Evolutionary conservation across 345 rosid species (phyloP).

Genomic region (Barbarea vulgaris): DNA sequence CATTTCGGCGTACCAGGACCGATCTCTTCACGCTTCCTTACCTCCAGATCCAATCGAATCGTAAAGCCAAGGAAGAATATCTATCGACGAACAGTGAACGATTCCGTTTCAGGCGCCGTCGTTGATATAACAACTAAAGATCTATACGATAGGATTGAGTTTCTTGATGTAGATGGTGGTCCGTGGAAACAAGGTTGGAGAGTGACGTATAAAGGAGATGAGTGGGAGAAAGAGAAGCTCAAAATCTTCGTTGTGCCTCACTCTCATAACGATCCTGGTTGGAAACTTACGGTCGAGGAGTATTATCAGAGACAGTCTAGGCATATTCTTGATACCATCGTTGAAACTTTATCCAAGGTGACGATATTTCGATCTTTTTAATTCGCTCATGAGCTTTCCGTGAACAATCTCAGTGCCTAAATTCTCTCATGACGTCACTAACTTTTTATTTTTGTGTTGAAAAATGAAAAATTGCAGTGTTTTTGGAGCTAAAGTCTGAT

Average conservation of each 20-base stretch:
- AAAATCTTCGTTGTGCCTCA: constrained; percentile 94
- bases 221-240: constrained; percentile 86
- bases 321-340: constrained; percentile 86
- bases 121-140: constrained; percentile 87
- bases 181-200: constrained; percentile 98
- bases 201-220: constrained; percentile 71
- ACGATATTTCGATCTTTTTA: neutral
- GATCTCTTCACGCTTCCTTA: constrained; percentile 56
- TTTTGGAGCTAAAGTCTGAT: neutral
- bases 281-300: constrained; percentile 97
- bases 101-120: constrained; percentile 44
- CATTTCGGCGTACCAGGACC: constrained; percentile 80
- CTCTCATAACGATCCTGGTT: constrained; percentile 98
- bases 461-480: neutral
- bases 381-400: constrained; percentile 15
- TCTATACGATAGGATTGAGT: constrained; percentile 88
- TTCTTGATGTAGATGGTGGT: constrained; percentile 80
- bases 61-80: constrained; percentile 42
- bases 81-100: constrained; percentile 35
- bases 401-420: neutral
- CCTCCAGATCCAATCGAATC: constrained; percentile 45
- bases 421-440: constrained; percentile 30
- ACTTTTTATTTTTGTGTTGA: neutral
- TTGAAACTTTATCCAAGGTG: constrained; percentile 84
- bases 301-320: constrained; percentile 80